phyloP scores from a whole-genome alignment of 768 basidiomycete genomes.

The Collybia sp. region DNA sequence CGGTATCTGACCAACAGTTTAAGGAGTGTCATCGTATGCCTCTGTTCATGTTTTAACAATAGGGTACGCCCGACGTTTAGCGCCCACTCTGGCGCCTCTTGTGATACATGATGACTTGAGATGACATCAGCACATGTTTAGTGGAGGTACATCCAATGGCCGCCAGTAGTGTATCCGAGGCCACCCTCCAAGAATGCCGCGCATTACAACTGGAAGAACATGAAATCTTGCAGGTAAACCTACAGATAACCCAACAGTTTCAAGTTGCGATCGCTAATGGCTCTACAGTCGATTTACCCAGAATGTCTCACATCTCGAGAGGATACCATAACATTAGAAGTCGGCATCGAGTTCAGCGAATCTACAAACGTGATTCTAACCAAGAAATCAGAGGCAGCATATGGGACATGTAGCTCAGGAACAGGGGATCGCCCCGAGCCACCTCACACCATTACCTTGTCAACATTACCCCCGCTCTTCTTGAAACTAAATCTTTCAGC shows the following conservation, averaged over 20 bases:
- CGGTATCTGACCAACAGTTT: too few relatives aligned
- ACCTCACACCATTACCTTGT: constrained; percentile 14
- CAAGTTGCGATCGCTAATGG: too few relatives aligned
- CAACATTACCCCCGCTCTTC: constrained; percentile 59
- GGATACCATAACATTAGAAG: constrained; percentile 48
- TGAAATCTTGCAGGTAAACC: constrained; percentile 54
- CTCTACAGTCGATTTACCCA: constrained; percentile 68
- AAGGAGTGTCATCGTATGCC: too few relatives aligned
- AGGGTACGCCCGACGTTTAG: too few relatives aligned
- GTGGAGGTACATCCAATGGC: too few relatives aligned
- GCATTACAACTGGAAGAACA: constrained; percentile 51
- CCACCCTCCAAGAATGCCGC: constrained; percentile 18
- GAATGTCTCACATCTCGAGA: constrained; percentile 51
- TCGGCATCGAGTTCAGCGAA: constrained; percentile 57
- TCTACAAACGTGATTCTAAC: constrained; percentile 33
- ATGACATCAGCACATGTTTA: not conserved
- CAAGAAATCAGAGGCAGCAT: constrained; percentile 14
- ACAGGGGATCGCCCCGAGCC: not conserved
- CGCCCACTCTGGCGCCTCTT: too few relatives aligned
- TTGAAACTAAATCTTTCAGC: constrained; percentile 50
- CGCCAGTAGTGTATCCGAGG: not conserved
- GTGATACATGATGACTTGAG: not conserved
- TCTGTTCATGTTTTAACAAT: too few relatives aligned
- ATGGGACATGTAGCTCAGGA: too few relatives aligned
- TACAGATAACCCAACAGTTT: too few relatives aligned